These are phyloP conservation scores for Talaromyces albobiverticillius DNA, from an alignment of 2,329 filamentous ascomycete species.

Conservation along the genomic window DNA sequence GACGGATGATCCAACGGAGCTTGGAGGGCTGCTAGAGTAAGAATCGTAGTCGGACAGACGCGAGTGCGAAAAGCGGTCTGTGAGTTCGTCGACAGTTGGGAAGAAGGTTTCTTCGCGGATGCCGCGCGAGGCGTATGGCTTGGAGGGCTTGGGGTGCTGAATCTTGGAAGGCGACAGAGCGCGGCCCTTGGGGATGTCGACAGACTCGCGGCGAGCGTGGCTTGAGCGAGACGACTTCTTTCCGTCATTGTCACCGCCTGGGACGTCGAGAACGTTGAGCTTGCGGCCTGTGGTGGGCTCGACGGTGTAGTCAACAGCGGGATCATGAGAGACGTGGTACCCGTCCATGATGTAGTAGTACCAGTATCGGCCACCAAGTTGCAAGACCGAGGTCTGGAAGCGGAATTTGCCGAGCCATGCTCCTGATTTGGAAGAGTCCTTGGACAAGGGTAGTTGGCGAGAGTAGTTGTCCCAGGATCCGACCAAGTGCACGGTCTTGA, in stretches of 20 bases:
- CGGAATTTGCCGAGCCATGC: constrained; percentile 96
- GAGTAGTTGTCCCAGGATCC: constrained; percentile 98
- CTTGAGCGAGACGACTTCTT: constrained; percentile 21
- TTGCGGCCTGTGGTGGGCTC: constrained; percentile 97
- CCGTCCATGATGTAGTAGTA: constrained; percentile 99
- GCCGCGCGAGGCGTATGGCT: constrained; percentile 80
- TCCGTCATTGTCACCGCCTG: constrained; percentile 48
- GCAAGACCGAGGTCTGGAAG: constrained; percentile 83
- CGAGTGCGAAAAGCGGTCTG: constrained; percentile 69
- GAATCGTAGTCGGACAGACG: constrained; percentile 67
- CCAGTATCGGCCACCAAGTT: constrained; percentile 93
- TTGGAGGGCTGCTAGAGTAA: constrained; percentile 72
- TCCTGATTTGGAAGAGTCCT: constrained; percentile 81
- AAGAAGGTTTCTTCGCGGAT: constrained; percentile 76
- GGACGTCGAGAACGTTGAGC: constrained; percentile 95
- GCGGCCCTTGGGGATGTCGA: constrained; percentile 82
- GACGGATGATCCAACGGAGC: constrained; percentile 62
- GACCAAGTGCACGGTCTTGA: constrained; percentile 96
- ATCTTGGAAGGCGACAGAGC: constrained; percentile 86
- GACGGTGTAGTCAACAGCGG: constrained; percentile 79
- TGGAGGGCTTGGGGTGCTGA: constrained; percentile 82
- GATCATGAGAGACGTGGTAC: constrained; percentile 96
- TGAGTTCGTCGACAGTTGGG: constrained; percentile 74
- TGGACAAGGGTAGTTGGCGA: constrained; percentile 89
- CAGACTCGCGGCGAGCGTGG: constrained; percentile 46